phyloP scores from a whole-genome alignment of 2,329 filamentous ascomycete genomes.

The Coniochaeta prunicola region DNA sequence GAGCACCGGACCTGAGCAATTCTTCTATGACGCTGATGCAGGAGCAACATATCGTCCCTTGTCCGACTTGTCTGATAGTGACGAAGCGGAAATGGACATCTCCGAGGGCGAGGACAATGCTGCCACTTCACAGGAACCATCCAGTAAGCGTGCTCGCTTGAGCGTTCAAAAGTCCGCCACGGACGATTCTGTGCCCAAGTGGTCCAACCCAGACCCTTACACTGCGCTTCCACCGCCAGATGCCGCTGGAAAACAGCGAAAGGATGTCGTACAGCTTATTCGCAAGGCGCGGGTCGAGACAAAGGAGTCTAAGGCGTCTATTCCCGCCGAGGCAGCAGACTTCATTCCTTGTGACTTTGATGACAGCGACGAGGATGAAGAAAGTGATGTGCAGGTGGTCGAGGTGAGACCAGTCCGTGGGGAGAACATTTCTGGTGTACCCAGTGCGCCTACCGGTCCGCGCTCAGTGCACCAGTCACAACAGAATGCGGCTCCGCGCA shows the following conservation, averaged over 20 bases:
- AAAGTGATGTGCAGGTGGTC: slow-evolving; percentile 11
- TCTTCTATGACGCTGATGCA: slow-evolving; percentile 35
- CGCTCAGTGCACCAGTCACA: not conserved
- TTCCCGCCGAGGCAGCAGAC: slow-evolving; percentile 60
- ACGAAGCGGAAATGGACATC: slow-evolving; percentile 58
- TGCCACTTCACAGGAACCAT: slow-evolving; percentile 22
- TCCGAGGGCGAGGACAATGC: slow-evolving; percentile 40
- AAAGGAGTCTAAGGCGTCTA: slow-evolving; percentile 33
- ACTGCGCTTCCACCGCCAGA: slow-evolving; percentile 77
- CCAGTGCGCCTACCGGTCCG: slow-evolving; percentile 5
- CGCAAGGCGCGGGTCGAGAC: slow-evolving; percentile 73
- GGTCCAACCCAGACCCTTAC: slow-evolving; percentile 96
- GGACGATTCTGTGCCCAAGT: slow-evolving; percentile 56
- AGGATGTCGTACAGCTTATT: slow-evolving; percentile 84
- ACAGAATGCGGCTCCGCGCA: not conserved
- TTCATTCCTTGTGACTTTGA: slow-evolving; percentile 82
- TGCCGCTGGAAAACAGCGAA: slow-evolving; percentile 65
- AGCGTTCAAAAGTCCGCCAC: slow-evolving; percentile 22
- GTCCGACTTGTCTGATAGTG: slow-evolving; percentile 55
- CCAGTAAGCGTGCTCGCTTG: slow-evolving; percentile 34
- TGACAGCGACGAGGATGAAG: slow-evolving; percentile 41
- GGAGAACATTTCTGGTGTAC: not conserved
- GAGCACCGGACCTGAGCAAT: slow-evolving; percentile 33
- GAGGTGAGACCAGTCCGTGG: slow-evolving; percentile 1
- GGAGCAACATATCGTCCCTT: slow-evolving; percentile 46